A percentile compares a stretch with the other conserved stretches of the same genome.
phyloP scores from a whole-genome alignment of 1,284 basidiomycete genomes.

The Irpex sp. region DNA sequence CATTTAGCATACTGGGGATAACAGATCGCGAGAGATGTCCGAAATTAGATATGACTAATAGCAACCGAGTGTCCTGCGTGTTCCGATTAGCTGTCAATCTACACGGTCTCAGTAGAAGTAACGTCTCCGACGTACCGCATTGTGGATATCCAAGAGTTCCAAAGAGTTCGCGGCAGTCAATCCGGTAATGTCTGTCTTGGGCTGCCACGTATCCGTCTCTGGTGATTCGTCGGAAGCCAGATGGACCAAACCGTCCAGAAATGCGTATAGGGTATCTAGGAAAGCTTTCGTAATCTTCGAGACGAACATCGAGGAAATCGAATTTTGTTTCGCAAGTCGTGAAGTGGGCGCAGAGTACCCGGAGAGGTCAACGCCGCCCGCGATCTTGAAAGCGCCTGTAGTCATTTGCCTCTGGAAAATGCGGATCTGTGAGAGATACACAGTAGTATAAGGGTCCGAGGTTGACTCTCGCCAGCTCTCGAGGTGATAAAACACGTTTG shows the following conservation, averaged over 20 bases:
- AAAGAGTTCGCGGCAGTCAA: conserved; percentile 40
- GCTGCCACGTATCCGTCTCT: conserved; percentile 37
- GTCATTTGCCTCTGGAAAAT: conserved; percentile 83
- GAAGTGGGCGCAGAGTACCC: conserved; percentile 37
- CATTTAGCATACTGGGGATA: conserved; percentile 78
- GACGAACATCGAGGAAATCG: conserved; percentile 54
- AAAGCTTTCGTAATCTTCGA: conserved; percentile 84
- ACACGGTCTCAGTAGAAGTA: background rate
- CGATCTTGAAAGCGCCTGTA: conserved; percentile 78
- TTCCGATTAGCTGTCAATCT: background rate
- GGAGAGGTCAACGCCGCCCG: conserved; percentile 71
- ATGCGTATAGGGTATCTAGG: conserved; percentile 83
- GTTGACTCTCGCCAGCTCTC: conserved; percentile 81
- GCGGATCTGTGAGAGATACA: conserved; percentile 74
- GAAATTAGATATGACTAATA: conserved; percentile 91
- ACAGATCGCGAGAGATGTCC: conserved; percentile 67
- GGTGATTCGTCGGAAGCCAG: conserved; percentile 77
- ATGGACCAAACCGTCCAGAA: conserved; percentile 86
- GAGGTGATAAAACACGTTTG: conserved; percentile 78
- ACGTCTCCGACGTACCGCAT: conserved; percentile 48
- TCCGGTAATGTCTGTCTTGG: conserved; percentile 25
- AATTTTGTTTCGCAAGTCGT: conserved; percentile 52
- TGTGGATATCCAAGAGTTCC: conserved; percentile 55
- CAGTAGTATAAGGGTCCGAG: conserved; percentile 53
- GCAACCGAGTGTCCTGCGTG: conserved; percentile 76